Conservation (phyloP, 1,284 basidiomycete genomes). For the Pholiota adiposa region DNA sequence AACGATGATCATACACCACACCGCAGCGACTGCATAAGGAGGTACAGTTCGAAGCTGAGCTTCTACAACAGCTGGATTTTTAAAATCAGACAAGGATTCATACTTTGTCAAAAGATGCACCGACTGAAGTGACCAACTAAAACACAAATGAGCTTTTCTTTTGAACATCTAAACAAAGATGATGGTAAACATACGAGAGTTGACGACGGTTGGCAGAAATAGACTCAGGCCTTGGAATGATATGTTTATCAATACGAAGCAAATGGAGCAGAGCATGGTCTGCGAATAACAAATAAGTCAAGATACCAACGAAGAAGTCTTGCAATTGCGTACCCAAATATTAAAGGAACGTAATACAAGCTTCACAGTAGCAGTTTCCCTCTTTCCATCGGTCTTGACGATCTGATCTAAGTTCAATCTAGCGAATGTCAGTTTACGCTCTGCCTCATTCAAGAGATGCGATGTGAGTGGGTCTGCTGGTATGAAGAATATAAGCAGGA, state of each 20-base stretch:
- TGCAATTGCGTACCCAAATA: conserved; percentile 34
- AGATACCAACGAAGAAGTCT: not conserved
- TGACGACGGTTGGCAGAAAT: conserved; percentile 47
- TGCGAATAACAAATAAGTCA: conserved; percentile 15
- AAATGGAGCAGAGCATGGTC: conserved; percentile 35
- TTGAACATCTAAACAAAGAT: not conserved
- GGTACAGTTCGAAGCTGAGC: conserved; percentile 46
- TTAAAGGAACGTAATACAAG: conserved; percentile 41
- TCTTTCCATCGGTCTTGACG: conserved; percentile 32
- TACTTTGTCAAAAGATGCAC: conserved; percentile 1
- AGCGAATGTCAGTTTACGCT: conserved; percentile 38
- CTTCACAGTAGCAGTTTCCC: conserved; percentile 37
- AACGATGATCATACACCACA: conserved; percentile 35
- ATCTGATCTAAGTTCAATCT: conserved; percentile 41
- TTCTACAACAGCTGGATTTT: conserved; percentile 40
- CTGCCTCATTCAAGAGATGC: conserved; percentile 37
- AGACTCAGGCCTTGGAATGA: conserved; percentile 47
- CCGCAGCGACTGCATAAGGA: conserved; percentile 38
- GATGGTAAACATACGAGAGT: conserved; percentile 36
- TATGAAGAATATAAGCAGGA: conserved; percentile 39
- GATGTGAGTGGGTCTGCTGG: conserved; percentile 41
- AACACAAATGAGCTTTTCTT: not conserved
- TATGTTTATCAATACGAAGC: conserved; percentile 41
- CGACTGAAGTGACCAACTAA: conserved; percentile 38
- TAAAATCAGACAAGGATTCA: too few relatives aligned